These are phyloP conservation scores for Coemansia sp. DNA, from an alignment of 192 early-diverging fungal species.

Conservation along the genomic window DNA sequence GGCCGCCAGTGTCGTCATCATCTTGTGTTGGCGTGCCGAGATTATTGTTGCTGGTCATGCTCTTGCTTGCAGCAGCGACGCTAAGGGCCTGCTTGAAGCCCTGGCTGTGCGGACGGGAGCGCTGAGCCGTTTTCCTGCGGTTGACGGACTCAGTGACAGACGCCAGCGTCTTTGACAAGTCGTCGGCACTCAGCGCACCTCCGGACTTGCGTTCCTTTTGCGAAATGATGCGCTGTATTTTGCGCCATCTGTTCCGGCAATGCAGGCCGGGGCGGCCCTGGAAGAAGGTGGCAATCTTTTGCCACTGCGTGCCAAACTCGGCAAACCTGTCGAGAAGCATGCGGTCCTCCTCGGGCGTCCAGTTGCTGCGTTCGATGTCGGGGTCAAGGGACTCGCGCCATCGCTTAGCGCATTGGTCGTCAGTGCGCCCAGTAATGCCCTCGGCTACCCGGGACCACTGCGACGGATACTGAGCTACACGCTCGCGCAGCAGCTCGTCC, in stretches of 20 bases:
- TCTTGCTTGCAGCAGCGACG: background rate
- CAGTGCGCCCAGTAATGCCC: constrained; percentile 74
- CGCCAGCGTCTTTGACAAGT: constrained; percentile 30
- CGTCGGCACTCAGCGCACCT: constrained; percentile 21
- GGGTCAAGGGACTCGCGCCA: constrained; percentile 89
- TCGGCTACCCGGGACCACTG: constrained; percentile 84
- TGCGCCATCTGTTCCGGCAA: constrained; percentile 79
- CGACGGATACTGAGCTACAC: constrained; percentile 66
- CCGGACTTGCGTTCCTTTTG: constrained; percentile 49
- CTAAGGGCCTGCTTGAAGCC: background rate
- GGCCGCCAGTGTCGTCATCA: background rate
- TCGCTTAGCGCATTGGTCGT: constrained; percentile 87
- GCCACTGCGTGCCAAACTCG: constrained; percentile 75
- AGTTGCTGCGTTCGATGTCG: constrained; percentile 68
- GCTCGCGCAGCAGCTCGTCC: constrained; percentile 67
- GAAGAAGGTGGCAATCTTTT: constrained; percentile 72
- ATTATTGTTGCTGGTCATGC: constrained; percentile 1
- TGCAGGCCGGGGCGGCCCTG: constrained; percentile 73
- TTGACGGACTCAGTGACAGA: constrained; percentile 53
- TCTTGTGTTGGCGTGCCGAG: background rate
- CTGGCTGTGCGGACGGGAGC: constrained; percentile 26
- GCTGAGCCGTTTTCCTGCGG: constrained; percentile 46
- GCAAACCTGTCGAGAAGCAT: constrained; percentile 61
- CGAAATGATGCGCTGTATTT: constrained; percentile 61
- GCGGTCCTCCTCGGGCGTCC: constrained; percentile 67